phyloP scores from a whole-genome alignment of 495 filamentous ascomycete genomes.

The Aspergillus cavernicola region DNA sequence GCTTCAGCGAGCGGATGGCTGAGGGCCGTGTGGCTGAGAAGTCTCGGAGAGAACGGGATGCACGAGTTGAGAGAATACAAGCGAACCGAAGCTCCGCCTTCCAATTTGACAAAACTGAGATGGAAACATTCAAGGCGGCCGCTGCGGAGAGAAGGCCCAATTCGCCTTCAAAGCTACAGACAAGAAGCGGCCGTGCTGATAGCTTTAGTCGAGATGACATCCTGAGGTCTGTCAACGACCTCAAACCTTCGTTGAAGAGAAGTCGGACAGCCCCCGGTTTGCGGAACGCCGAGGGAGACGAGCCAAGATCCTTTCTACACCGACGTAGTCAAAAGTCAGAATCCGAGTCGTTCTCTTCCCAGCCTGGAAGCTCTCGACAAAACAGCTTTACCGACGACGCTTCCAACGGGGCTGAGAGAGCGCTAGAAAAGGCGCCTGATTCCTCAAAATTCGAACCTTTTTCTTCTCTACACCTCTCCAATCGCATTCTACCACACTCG shows the following conservation, averaged over 20 bases:
- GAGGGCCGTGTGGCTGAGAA: conserved; percentile 54
- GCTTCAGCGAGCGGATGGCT: conserved; percentile 84
- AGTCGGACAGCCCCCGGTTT: conserved; percentile 51
- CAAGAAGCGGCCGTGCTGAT: conserved; percentile 42
- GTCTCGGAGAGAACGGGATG: conserved; percentile 43
- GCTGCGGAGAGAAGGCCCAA: conserved; percentile 43
- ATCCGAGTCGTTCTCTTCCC: conserved; percentile 24
- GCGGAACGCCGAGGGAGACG: conserved; percentile 23
- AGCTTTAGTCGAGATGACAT: conserved; percentile 63
- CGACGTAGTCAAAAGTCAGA: conserved; percentile 29
- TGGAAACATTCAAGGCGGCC: conserved; percentile 60
- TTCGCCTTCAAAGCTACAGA: conserved; percentile 36
- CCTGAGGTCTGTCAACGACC: conserved; percentile 40
- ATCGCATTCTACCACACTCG: conserved; percentile 79
- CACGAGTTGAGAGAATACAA: conserved; percentile 50
- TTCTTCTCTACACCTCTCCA: conserved; percentile 78
- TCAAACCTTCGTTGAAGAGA: conserved; percentile 37
- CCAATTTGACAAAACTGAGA: conserved; percentile 58
- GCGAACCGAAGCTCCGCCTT: conserved; percentile 70
- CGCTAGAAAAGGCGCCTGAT: conserved; percentile 27
- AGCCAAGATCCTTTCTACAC: conserved; percentile 21
- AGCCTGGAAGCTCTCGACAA: conserved; percentile 12
- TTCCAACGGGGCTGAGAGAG: conserved; percentile 8
- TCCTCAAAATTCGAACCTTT: conserved; percentile 72
- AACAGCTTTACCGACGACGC: conserved; percentile 12